Conservation (phyloP, 225 moss, liverwort and hornwort genomes). For the Antitrichia curtipendula region DNA sequence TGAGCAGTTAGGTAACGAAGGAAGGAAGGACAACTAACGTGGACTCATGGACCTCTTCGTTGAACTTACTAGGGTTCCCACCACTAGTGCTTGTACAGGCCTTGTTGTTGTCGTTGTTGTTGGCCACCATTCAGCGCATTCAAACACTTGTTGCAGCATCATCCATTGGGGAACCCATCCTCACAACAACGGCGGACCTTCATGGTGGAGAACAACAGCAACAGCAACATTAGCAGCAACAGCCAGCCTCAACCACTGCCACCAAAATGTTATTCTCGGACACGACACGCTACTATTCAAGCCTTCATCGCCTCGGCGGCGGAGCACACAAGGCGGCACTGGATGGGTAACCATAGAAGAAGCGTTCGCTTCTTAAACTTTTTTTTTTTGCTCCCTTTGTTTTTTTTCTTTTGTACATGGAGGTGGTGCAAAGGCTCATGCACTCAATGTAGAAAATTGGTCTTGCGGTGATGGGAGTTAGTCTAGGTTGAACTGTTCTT, state of each 20-base stretch:
- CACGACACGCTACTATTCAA: background rate
- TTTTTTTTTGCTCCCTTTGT: background rate
- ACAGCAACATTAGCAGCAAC: background rate
- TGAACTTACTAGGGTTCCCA: background rate
- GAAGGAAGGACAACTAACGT: background rate
- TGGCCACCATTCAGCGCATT: background rate
- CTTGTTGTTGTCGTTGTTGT: background rate
- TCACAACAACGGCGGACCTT: background rate
- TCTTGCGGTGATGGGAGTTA: background rate
- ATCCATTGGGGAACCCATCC: background rate
- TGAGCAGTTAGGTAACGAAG: slow-evolving; percentile 1
- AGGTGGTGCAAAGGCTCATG: background rate
- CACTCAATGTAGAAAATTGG: background rate
- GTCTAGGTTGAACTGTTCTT: background rate
- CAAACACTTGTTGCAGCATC: background rate
- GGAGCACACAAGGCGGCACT: background rate
- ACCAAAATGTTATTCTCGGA: background rate
- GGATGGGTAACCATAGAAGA: background rate
- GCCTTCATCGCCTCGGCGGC: background rate
- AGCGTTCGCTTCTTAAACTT: background rate
- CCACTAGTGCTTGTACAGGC: background rate
- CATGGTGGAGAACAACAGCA: background rate
- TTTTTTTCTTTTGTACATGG: background rate
- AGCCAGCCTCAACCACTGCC: background rate
- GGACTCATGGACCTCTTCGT: background rate